These are phyloP conservation scores for Aspergillus intermedius DNA, from an alignment of 2,329 filamentous ascomycete genomes.

Conservation along the genomic window DNA sequence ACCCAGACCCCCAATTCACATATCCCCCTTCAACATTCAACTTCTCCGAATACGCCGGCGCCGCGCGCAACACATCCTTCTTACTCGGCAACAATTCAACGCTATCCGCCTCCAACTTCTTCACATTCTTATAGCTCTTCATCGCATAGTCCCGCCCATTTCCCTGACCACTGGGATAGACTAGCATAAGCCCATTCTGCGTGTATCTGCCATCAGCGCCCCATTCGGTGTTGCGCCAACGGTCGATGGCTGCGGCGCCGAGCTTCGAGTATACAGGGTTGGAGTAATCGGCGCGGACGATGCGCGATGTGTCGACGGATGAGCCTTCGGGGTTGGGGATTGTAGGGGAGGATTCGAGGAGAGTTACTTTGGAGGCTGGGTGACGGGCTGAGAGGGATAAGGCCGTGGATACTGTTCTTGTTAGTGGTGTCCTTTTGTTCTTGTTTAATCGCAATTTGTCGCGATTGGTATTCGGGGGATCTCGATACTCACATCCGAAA, in stretches of 20 bases:
- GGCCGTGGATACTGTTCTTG: slow-evolving; percentile 53
- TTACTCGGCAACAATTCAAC: slow-evolving; percentile 29
- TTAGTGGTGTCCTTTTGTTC: not conserved
- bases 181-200: slow-evolving; percentile 38
- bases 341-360: slow-evolving; percentile 50
- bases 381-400: slow-evolving; percentile 60
- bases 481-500: slow-evolving; percentile 32
- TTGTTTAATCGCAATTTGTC: not conserved
- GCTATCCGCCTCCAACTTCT: slow-evolving; percentile 25
- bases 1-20: slow-evolving; percentile 42
- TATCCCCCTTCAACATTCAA: slow-evolving; percentile 37
- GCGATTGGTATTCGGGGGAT: not conserved
- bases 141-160: slow-evolving; percentile 30
- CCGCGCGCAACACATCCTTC: slow-evolving; percentile 27
- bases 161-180: slow-evolving; percentile 27
- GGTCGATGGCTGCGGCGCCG: slow-evolving; percentile 64
- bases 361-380: slow-evolving; percentile 46
- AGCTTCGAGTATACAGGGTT: slow-evolving; percentile 69
- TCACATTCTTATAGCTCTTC: slow-evolving; percentile 38
- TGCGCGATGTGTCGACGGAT: slow-evolving; percentile 56
- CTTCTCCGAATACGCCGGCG: slow-evolving; percentile 29
- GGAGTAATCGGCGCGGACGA: slow-evolving; percentile 71
- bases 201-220: slow-evolving; percentile 39
- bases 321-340: slow-evolving; percentile 55
- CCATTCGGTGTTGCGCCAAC: slow-evolving; percentile 49